Base-by-base conservation (phyloP, 1,284 basidiomycete species). In the Waitea zeae region DNA sequence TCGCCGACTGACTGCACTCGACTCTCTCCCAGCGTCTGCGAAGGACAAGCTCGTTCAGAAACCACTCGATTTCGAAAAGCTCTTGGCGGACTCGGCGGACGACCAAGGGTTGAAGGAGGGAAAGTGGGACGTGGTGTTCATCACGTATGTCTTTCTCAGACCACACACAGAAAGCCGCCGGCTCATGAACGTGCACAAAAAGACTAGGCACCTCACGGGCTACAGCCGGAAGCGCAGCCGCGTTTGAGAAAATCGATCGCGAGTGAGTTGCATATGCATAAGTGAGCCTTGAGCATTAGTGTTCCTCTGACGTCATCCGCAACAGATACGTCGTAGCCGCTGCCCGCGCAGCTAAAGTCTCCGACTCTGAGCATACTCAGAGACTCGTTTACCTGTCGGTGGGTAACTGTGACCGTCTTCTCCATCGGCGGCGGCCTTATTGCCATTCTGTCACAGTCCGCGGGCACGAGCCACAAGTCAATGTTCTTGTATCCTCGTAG, bases 181-280 rank as follows among this genome's bases (percentile, higher is more conserved):
- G n/a, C n/a, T 7, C 24, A n/a, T n/a, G n/a, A n/a, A n/a, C n/a
- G n/a, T n/a, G 34, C 15, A 30, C 9, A 12, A 5, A 15, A 31
- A 75, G 74, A 0, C 47, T 82, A n/a, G 78, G 77, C 2, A 81
- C 77, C 14, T 70, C 67, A 9, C 58, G 53, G 18, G 64, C 59
- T 12, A 41, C 30, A n/a, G 81, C 79, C 0, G 79, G 78, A 2
- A 65, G 69, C 39, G 64, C 67, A 1, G 64, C 59, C 14, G 60
- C 59, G 2, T 86, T 83, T 39, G 71, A 77, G 48, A 74, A 67
- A 52, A 82, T 86, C 42, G 82, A 86, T 45, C 57, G 74, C 46
- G 75, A 76, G 75, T 77, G 39, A n/a, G n/a, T n/a, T n/a, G 38
- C 68, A 44, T n/a, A n/a, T n/a, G n/a, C n/a, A n/a, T n/a, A n/a